Evolutionary conservation across 805 yeast species (phyloP), one percentile per base, ranked within the genome.

Genomic region (Ogataea paraovalis): DNA sequence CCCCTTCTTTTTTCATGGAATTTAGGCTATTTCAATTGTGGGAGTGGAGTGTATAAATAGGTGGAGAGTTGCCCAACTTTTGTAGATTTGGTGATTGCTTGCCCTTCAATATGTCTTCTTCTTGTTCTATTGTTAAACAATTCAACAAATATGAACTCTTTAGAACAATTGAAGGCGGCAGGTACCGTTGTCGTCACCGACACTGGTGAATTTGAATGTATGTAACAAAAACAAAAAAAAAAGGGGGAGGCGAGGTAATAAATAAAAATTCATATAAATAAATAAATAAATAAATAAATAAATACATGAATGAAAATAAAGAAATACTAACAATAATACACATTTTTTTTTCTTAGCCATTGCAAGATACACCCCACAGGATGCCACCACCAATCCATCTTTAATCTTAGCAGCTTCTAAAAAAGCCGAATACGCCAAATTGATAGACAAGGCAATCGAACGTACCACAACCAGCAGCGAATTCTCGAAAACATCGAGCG

Each of bases 371-470:
- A 87, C 91, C 63, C 99, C 99, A 57, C 98, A 94, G 78, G 99
- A 94, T 73, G 96, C 99, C 58, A 94, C 99, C 60, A 94, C 99
- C 66, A 94, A 94, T 78, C 99, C 99, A 56, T 90, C 98, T 33
- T 78, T 94, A 75, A 92, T 94, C 63, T 77, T 94, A 63, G 98
- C 98, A 55, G 99, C 99, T 49, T 69, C 98, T 49, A 88, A 87
- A 74, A 87, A 90, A 75, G 72, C 90, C 37, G 91, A 85, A 66
- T 94, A 94, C 74, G 83, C 95, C 47, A 76, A 81, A 65, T 78
- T 94, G 67, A 85, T 94, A 57, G 97, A 92, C 68, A 78, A 79
- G 60, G 97, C 98, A 48, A 85, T 94, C 59, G 85, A 80, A 32
- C 85, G 80, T 71, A 96, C 34, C 6, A 7, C 12, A 14, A 30